phyloP scores from a whole-genome alignment of 805 yeast species.

The Nakazawaea ambrosiae region DNA sequence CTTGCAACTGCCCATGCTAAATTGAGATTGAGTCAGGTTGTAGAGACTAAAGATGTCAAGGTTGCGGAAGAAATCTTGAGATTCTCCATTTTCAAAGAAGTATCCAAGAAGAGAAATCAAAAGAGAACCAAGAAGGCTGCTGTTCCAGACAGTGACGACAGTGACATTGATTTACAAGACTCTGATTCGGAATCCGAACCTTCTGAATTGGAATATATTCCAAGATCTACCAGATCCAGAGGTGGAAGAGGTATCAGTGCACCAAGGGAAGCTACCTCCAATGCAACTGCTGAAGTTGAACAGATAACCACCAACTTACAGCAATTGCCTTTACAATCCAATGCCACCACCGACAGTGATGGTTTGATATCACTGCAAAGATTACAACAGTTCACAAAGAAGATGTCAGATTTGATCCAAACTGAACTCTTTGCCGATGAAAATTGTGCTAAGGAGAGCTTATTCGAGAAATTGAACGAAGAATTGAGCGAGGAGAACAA shows the following conservation, averaged over 20 bases:
- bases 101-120: conserved; percentile 29
- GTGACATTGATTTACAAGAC: conserved; percentile 22
- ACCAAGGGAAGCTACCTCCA: too few relatives aligned
- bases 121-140: conserved; percentile 25
- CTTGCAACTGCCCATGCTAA: conserved; percentile 95
- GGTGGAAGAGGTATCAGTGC: too few relatives aligned
- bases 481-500: conserved; percentile 37
- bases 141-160: conserved; percentile 11
- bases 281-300: conserved; percentile 19
- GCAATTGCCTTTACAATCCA: conserved; percentile 15
- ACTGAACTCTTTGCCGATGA: conserved; percentile 37
- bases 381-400: conserved; percentile 35
- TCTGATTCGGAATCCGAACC: conserved; percentile 18
- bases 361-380: conserved; percentile 45
- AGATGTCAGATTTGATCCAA: conserved; percentile 40
- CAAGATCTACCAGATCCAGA: conserved; percentile 11
- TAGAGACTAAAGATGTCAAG: conserved; percentile 71
- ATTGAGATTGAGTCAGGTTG: conserved; percentile 73
- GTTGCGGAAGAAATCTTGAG: conserved; percentile 82
- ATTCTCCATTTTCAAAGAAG: conserved; percentile 81
- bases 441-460: conserved; percentile 20
- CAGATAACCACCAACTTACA: conserved; percentile 9
- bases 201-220: conserved; percentile 10
- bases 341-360: conserved; percentile 13
- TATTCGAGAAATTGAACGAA: conserved; percentile 14